phyloP scores from a whole-genome alignment of 2,329 filamentous ascomycete genomes.

The Blumeria graminis region DNA sequence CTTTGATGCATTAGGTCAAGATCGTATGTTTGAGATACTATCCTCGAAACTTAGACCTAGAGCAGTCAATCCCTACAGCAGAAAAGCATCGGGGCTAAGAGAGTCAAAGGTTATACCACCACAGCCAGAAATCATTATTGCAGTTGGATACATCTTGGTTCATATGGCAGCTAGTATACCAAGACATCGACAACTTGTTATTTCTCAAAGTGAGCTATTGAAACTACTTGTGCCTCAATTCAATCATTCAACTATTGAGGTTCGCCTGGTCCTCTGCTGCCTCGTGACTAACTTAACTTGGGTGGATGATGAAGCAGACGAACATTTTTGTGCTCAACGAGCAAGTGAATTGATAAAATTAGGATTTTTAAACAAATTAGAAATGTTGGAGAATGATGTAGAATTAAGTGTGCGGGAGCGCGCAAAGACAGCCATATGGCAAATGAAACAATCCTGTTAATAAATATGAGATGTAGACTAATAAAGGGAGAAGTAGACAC shows the following conservation, averaged over 20 bases:
- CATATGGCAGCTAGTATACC: slow-evolving; percentile 70
- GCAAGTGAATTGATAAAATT: slow-evolving; percentile 43
- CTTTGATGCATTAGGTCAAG: slow-evolving; percentile 49
- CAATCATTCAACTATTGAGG: slow-evolving; percentile 43
- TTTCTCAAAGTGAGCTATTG: slow-evolving; percentile 54
- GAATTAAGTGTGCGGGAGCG: slow-evolving; percentile 68
- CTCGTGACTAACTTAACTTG: slow-evolving; percentile 69
- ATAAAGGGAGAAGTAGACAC: too few species aligned
- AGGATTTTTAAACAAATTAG: slow-evolving; percentile 44
- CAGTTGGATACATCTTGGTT: slow-evolving; percentile 61
- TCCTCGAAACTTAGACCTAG: slow-evolving; percentile 49
- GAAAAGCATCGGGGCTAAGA: slow-evolving; percentile 17
- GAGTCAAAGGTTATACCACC: slow-evolving; percentile 30
- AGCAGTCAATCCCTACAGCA: slow-evolving; percentile 27
- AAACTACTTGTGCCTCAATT: slow-evolving; percentile 50
- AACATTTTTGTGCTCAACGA: slow-evolving; percentile 37
- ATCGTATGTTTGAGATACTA: slow-evolving; percentile 59
- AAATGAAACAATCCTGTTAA: slow-evolving; percentile 25
- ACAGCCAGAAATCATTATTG: slow-evolving; percentile 45
- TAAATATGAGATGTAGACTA: too few species aligned
- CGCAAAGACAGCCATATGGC: slow-evolving; percentile 54
- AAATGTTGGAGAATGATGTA: slow-evolving; percentile 37
- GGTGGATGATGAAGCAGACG: slow-evolving; percentile 49
- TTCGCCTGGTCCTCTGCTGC: slow-evolving; percentile 61
- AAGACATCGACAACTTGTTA: slow-evolving; percentile 51